Conservation (phyloP, 2,329 filamentous ascomycete genomes). For the Diaporthe citrichinensis region DNA sequence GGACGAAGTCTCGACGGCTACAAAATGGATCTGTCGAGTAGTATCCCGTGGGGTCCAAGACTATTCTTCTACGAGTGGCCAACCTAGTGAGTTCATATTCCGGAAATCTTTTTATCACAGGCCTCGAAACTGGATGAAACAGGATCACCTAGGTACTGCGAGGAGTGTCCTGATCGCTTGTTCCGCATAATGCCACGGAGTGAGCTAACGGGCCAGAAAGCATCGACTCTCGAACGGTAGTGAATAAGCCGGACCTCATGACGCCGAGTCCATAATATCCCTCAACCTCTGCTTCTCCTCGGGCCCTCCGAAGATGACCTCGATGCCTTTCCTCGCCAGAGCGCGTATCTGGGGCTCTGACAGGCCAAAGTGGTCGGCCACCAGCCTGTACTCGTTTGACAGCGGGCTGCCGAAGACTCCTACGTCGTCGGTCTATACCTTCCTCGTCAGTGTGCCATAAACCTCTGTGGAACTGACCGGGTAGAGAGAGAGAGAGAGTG, state of each 20-base stretch:
- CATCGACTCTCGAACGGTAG: neutral
- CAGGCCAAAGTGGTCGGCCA: conserved; percentile 78
- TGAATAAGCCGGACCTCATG: neutral
- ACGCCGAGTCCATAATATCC: conserved; percentile 61
- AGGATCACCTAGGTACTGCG: too few relatives aligned
- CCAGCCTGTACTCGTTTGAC: conserved; percentile 83
- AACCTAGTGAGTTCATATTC: neutral
- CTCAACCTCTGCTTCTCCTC: conserved; percentile 72
- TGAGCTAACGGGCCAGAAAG: neutral
- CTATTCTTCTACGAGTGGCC: neutral
- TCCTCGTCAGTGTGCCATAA: conserved; percentile 64
- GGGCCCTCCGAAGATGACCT: conserved; percentile 76
- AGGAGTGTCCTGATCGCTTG: neutral
- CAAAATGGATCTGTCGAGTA: neutral
- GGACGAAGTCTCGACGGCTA: neutral
- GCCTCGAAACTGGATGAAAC: neutral
- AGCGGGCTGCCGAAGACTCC: conserved; percentile 84
- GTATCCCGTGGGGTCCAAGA: neutral
- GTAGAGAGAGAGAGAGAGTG: neutral
- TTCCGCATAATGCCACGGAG: too few relatives aligned
- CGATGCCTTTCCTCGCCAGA: conserved; percentile 73
- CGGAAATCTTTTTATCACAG: neutral
- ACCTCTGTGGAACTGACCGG: neutral
- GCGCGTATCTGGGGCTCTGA: conserved; percentile 59
- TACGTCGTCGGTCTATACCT: conserved; percentile 86